Conservation (phyloP, 768 basidiomycete species). For the Termitomyces sp. region DNA sequence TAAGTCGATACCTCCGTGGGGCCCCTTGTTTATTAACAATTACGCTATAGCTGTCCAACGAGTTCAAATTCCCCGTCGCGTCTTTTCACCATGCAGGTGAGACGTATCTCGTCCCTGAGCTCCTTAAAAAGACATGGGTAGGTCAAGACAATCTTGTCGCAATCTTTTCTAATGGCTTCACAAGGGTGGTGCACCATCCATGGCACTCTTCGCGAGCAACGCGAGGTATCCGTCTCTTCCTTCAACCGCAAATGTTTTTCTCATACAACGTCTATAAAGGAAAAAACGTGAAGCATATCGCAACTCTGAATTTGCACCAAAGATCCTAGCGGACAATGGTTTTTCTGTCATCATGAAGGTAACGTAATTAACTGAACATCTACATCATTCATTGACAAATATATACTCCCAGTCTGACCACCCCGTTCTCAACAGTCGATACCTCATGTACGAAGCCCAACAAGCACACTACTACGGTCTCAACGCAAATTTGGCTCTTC, state of each 20-base stretch:
- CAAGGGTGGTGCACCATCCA: slow-evolving; percentile 49
- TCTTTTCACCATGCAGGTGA: slow-evolving; percentile 79
- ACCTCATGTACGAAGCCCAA: slow-evolving; percentile 66
- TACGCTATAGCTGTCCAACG: slow-evolving; percentile 55
- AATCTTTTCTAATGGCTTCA: background rate
- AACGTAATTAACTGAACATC: slow-evolving; percentile 19
- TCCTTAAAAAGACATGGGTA: slow-evolving; percentile 69
- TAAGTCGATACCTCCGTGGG: slow-evolving; percentile 20
- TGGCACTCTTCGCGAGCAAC: slow-evolving; percentile 70
- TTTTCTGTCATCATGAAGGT: slow-evolving; percentile 75
- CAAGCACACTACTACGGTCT: slow-evolving; percentile 66
- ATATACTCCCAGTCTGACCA: slow-evolving; percentile 40
- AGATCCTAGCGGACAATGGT: slow-evolving; percentile 59
- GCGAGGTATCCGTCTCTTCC: slow-evolving; percentile 27
- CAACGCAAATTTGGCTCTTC: slow-evolving; percentile 47
- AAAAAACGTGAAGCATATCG: slow-evolving; percentile 55
- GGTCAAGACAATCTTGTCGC: background rate
- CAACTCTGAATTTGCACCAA: slow-evolving; percentile 68
- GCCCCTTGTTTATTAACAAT: background rate
- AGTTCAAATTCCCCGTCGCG: slow-evolving; percentile 73
- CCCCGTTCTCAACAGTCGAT: slow-evolving; percentile 54
- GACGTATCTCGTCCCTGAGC: slow-evolving; percentile 73
- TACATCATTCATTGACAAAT: background rate
- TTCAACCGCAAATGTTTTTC: background rate
- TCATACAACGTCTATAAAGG: slow-evolving; percentile 11